phyloP scores from a whole-genome alignment of 1,284 basidiomycete species.

The Abortiporus biennis region DNA sequence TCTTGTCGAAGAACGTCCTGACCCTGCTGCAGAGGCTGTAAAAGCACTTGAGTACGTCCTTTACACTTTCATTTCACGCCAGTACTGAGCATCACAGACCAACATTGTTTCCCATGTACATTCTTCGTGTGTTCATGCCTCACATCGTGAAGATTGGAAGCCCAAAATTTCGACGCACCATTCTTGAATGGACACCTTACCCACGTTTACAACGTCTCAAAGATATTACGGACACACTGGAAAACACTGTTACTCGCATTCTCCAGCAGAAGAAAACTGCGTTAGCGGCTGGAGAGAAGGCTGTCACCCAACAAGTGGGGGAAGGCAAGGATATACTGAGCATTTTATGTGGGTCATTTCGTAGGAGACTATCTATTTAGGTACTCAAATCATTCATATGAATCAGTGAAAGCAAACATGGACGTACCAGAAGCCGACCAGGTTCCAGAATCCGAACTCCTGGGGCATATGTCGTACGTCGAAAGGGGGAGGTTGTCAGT shows the following conservation, averaged over 20 bases:
- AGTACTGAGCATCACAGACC: constrained; percentile 14
- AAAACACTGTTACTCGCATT: constrained; percentile 12
- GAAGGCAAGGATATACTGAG: constrained; percentile 27
- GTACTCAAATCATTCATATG: neutral
- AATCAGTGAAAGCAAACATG: constrained; percentile 20
- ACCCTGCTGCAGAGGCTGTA: neutral
- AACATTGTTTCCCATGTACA: constrained; percentile 14
- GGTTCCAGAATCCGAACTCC: constrained; percentile 20
- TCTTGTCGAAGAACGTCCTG: neutral
- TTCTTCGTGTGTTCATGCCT: constrained; percentile 26
- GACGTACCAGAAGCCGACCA: constrained; percentile 15
- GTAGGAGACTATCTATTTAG: neutral
- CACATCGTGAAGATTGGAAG: constrained; percentile 18
- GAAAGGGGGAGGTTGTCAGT: no score
- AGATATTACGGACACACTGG: constrained; percentile 15
- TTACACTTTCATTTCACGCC: no score
- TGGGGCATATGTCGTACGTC: constrained; percentile 22
- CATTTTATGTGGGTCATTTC: constrained; percentile 19
- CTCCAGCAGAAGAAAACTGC: constrained; percentile 18
- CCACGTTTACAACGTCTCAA: constrained; percentile 11
- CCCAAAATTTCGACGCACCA: constrained; percentile 8
- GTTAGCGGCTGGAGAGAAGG: constrained; percentile 21
- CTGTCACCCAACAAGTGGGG: constrained; percentile 18
- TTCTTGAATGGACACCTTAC: constrained; percentile 15
- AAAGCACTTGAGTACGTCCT: neutral